Evolutionary conservation across 208 protist species (phyloP), one percentile per base, ranked within the genome.

Genomic region (Crithidia bombi): DNA sequence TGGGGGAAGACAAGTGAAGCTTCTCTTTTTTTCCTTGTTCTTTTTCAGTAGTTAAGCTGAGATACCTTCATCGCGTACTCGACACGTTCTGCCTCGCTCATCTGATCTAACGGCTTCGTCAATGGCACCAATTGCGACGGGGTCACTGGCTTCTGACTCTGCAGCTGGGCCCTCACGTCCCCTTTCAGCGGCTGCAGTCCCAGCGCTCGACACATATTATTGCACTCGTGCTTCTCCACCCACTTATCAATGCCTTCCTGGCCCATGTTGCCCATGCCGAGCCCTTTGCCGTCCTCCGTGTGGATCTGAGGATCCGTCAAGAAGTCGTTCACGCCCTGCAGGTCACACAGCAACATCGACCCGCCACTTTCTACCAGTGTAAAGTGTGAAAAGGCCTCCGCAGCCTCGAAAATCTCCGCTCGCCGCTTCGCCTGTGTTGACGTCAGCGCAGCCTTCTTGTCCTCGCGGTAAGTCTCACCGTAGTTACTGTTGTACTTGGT

Each of bases 401-500:
- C 89, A 0, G 89, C 89, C 26, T 89, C 76, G 57, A 94, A 91
- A 33, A 87, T 89, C 26, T 75, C 71, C 15, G 44, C 61, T 17
- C 89, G 89, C 41, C 72, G 79, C 26, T 78, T 69, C 35, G 76
- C 67, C 49, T 91, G 71, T 12, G 67, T 58, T 0, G 69, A 65
- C 5, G 79, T 91, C 30, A 86, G 73, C 30, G 52, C 65, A 0
- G 77, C 65, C 49, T 84, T 82, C 68, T 88, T 91, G 50, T 93
- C 87, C 26, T 92, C 76, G 4, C 65, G 70, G 65, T 92, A 93
- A 21, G 69, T 82, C 56, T 91, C 77, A 11, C 91, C 91, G 78
- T 85, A 93, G 83, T 96, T 96, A 69, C 79, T 94, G 82, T 94
- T 96, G 83, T 96, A 92, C 81, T 96, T 96, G 59, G 86, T 92